phyloP scores from a whole-genome alignment of 495 filamentous ascomycete genomes.

The Talaromyces trachyspermus region DNA sequence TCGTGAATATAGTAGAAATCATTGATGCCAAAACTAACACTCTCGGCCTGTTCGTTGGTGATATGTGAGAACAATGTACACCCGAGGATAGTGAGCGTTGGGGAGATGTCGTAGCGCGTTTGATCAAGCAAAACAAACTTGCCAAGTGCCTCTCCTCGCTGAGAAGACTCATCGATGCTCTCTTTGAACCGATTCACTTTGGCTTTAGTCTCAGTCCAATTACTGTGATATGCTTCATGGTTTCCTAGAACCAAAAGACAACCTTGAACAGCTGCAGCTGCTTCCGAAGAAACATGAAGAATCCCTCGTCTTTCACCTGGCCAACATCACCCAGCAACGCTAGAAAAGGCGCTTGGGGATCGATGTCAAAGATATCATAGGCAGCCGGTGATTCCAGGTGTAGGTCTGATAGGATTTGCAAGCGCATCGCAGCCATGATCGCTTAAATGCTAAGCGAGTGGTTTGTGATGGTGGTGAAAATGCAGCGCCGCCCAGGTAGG shows the following conservation, averaged over 20 bases:
- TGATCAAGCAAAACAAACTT: conserved; percentile 37
- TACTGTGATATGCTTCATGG: conserved; percentile 10
- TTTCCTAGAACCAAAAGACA: conserved; percentile 9
- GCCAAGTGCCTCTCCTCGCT: conserved; percentile 15
- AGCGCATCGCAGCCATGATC: background rate
- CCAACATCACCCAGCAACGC: conserved; percentile 50
- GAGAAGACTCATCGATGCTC: conserved; percentile 11
- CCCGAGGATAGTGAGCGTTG: conserved; percentile 32
- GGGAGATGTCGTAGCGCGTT: conserved; percentile 26
- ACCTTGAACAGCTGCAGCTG: conserved; percentile 28
- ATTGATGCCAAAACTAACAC: conserved; percentile 25
- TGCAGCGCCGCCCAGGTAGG: no score
- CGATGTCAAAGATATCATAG: conserved; percentile 39
- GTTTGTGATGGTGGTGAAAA: background rate
- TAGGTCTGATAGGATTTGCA: conserved; percentile 17
- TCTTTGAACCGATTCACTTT: background rate
- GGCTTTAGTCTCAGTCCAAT: background rate
- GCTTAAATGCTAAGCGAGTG: background rate
- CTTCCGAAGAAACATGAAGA: conserved; percentile 27
- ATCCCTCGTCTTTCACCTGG: conserved; percentile 25
- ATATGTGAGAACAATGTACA: conserved; percentile 42
- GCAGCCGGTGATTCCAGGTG: conserved; percentile 39
- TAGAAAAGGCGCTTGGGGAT: conserved; percentile 35
- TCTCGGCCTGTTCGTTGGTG: conserved; percentile 14
- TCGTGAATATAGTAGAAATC: conserved; percentile 36